Evolutionary conservation across 306 rosid species (phyloP), one percentile per base, ranked within the genome.

Genomic region (Psophocarpus tetragonolobus): DNA sequence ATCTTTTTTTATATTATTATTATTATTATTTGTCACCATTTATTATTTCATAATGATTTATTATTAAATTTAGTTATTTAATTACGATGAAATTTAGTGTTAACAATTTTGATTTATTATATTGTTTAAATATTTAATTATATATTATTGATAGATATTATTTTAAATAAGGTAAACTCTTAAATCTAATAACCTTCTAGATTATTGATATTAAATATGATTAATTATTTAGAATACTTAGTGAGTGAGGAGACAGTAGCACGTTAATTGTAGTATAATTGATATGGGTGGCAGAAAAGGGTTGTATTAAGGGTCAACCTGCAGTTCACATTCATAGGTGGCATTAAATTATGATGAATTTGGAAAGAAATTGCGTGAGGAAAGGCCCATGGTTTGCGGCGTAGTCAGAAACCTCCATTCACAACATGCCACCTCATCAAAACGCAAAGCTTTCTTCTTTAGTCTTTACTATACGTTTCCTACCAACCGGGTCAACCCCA

Each of bases 401-500:
- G 70, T 68, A 6, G 21, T 23, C 9, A 5, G 3, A 39, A 68
- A 78, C 9, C 4, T 63, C 71, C 72, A 81, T 2, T 58, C 36
- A 48, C 15, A 81, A 24, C 0, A 8, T 4, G 64, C 26, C 80
- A 66, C 54, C 51, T 30, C 39, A 58, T 36, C 30, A 20, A n/a
- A 76, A 47, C 45, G 30, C 81, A 78, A 76, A 84, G 77, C 18
- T 30, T 36, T 26, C 3, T 48, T 4, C 7, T 15, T 64, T 1
- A n/a, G n/a, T n/a, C n/a, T n/a, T n/a, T n/a, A n/a, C n/a, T n/a
- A n/a, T 36, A 24, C 56, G 67, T 74, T 33, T 71, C 58, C 30
- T 53, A 23, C 83, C 81, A 87, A 79, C 74, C 72, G 1, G 50
- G 66, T 72, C 70, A 68, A 79, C 44, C 74, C 75, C 73, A 32